Evolutionary conservation across 805 yeast species (phyloP).

Genomic region (Candida andamanensis): DNA sequence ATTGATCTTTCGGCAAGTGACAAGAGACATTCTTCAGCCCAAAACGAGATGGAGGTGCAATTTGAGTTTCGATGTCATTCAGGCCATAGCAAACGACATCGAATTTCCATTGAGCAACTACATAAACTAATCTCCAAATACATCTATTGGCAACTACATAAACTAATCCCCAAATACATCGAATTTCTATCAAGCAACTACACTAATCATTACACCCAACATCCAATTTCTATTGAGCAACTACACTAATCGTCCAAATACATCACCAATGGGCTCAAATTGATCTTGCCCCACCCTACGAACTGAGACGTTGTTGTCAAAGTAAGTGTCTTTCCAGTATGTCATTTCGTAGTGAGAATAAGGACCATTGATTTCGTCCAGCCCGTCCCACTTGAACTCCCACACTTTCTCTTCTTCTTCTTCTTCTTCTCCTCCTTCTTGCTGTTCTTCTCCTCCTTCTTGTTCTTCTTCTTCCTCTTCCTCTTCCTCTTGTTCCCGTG

Average conservation of each 20-base stretch:
- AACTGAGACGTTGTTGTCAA: conserved; percentile 42
- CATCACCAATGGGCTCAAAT: conserved; percentile 20
- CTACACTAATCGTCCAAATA: conserved; percentile 36
- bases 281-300: conserved; percentile 22
- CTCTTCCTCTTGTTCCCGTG: conserved; percentile 18
- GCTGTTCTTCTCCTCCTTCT: conserved; percentile 11
- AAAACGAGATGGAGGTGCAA: conserved; percentile 76
- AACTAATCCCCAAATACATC: conserved; percentile 59
- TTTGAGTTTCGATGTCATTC: conserved; percentile 61
- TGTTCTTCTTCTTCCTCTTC: no score
- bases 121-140: conserved; percentile 19
- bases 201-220: conserved; percentile 50
- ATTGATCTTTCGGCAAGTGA: conserved; percentile 38
- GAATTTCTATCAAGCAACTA: conserved; percentile 58
- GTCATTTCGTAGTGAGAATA: conserved; percentile 50
- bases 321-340: conserved; percentile 49
- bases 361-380: conserved; percentile 42
- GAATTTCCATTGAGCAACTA: conserved; percentile 64
- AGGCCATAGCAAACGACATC: conserved; percentile 57
- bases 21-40: conserved; percentile 55
- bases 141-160: no score
- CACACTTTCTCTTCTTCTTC: conserved; percentile 32
- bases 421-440: conserved; percentile 9
- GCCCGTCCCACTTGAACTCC: conserved; percentile 37
- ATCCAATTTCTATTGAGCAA: conserved; percentile 62